These are phyloP conservation scores for Purshia tridentata DNA, from an alignment of 306 rosid species.

Conservation along the genomic window DNA sequence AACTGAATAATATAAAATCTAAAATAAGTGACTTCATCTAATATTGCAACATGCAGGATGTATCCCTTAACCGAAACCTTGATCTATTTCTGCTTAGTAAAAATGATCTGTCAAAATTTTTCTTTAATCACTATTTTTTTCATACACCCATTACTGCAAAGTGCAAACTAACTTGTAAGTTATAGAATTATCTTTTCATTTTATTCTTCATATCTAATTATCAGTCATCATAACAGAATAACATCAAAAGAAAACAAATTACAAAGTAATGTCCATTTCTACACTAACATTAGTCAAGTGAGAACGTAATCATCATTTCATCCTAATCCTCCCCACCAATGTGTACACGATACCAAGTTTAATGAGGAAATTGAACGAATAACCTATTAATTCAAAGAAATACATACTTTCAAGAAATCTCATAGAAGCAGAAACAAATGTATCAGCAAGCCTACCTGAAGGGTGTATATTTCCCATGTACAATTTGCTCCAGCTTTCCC, in stretches of 20 bases:
- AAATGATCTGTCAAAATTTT: neutral
- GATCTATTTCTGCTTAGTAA: neutral
- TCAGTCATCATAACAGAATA: neutral
- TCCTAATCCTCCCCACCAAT: neutral
- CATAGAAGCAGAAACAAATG: slow-evolving; percentile 19
- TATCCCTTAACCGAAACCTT: neutral
- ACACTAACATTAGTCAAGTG: neutral
- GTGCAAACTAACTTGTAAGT: neutral
- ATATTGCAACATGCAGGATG: slow-evolving; percentile 1
- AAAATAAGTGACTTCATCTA: no score
- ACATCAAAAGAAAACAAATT: neutral
- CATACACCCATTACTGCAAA: neutral
- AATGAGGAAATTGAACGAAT: neutral
- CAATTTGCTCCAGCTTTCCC: slow-evolving; percentile 90
- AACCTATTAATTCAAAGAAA: neutral
- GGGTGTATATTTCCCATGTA: slow-evolving; percentile 56
- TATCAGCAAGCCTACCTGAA: slow-evolving; percentile 63
- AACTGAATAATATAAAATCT: neutral
- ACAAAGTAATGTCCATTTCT: neutral
- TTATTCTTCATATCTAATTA: neutral
- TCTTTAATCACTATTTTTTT: neutral
- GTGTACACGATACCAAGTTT: neutral
- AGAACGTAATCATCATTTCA: neutral
- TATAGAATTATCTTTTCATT: neutral
- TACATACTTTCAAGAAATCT: slow-evolving; percentile 11